Conservation (phyloP, 2,329 filamentous ascomycete species). For the Aspergillus sp. region DNA sequence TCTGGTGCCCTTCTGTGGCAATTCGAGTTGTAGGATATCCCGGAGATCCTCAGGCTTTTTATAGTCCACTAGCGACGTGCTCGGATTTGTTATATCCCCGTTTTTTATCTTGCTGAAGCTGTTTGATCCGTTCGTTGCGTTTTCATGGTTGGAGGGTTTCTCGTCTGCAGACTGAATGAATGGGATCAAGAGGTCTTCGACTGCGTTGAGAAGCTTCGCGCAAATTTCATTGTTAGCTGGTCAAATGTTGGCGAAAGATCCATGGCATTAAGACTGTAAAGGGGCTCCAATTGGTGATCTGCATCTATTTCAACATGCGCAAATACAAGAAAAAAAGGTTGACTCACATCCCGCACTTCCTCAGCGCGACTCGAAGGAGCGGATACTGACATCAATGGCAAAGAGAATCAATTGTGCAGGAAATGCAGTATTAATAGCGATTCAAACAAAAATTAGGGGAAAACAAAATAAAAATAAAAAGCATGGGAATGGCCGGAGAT, state of each 20-base stretch:
- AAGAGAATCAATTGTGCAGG: background rate
- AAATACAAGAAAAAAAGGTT: slow-evolving; percentile 2
- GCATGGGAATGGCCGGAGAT: background rate
- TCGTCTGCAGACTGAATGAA: slow-evolving; percentile 40
- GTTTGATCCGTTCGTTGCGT: slow-evolving; percentile 11
- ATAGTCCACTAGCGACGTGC: slow-evolving; percentile 58
- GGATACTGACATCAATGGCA: slow-evolving; percentile 18
- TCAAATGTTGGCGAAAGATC: background rate
- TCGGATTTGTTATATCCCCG: slow-evolving; percentile 51
- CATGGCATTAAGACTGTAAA: background rate
- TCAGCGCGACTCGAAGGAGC: slow-evolving; percentile 27
- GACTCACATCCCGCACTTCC: slow-evolving; percentile 38
- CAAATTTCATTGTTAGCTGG: background rate
- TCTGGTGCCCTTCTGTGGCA: slow-evolving; percentile 53
- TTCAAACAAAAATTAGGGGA: background rate
- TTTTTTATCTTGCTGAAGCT: slow-evolving; percentile 37
- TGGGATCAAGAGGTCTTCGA: slow-evolving; percentile 38
- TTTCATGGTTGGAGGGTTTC: slow-evolving; percentile 11
- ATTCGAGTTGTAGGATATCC: slow-evolving; percentile 43
- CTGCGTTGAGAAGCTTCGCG: slow-evolving; percentile 31
- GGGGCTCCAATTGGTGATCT: background rate
- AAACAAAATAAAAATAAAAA: background rate
- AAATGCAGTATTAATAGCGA: slow-evolving; percentile 13
- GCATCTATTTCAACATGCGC: background rate
- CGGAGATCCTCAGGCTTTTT: slow-evolving; percentile 55